Conservation (phyloP, 495 filamentous ascomycete genomes). For the Trichoderma erinaceum region DNA sequence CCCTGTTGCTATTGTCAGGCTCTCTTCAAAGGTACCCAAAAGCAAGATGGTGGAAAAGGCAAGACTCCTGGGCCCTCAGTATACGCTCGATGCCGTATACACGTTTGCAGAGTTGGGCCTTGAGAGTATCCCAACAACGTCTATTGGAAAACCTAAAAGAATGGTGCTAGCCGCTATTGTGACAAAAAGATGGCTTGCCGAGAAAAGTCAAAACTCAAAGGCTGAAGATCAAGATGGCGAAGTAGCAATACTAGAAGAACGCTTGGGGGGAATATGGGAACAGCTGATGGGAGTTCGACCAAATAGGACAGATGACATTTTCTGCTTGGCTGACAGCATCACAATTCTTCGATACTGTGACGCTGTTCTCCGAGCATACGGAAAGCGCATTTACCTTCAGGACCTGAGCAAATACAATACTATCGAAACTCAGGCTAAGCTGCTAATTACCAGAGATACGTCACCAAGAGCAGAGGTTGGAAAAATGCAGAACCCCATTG, state of each 20-base stretch:
- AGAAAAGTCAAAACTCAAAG: neutral
- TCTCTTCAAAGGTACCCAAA: slow-evolving; percentile 17
- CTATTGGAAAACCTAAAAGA: slow-evolving; percentile 33
- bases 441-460: slow-evolving; percentile 16
- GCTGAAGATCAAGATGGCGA: slow-evolving; percentile 14
- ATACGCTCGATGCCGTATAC: slow-evolving; percentile 32
- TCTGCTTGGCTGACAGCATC: slow-evolving; percentile 22
- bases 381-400: slow-evolving; percentile 19
- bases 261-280: slow-evolving; percentile 18
- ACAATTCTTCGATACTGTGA: slow-evolving; percentile 24
- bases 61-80: slow-evolving; percentile 28
- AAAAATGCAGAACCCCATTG: neutral
- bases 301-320: slow-evolving; percentile 13
- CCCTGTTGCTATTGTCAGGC: slow-evolving; percentile 33
- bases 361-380: slow-evolving; percentile 17
- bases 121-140: slow-evolving; percentile 31
- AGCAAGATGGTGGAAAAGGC: slow-evolving; percentile 23
- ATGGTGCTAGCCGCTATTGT: slow-evolving; percentile 16
- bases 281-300: slow-evolving; percentile 20
- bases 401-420: slow-evolving; percentile 19
- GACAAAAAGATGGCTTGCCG: neutral
- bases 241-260: neutral
- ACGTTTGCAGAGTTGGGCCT: slow-evolving; percentile 29
- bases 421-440: slow-evolving; percentile 17
- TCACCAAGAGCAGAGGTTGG: neutral